Conservation (phyloP, 805 yeast species). For the Ogataea sp. region DNA sequence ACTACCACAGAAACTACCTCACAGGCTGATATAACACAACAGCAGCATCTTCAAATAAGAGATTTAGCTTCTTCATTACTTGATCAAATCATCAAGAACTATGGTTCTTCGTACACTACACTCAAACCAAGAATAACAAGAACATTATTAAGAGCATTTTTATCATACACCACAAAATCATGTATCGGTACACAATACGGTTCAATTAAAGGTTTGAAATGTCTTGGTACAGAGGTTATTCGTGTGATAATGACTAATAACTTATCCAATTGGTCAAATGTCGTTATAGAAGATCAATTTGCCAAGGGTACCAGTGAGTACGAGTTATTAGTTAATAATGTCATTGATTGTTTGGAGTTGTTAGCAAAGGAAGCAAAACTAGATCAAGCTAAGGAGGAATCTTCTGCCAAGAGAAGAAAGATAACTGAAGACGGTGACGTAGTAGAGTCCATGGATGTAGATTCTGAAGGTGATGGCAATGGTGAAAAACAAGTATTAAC, state of each 20-base stretch:
- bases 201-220: conserved; percentile 74
- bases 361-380: conserved; percentile 24
- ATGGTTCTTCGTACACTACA: conserved; percentile 81
- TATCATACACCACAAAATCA: conserved; percentile 59
- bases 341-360: conserved; percentile 47
- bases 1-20: conserved; percentile 6
- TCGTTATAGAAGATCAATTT: conserved; percentile 36
- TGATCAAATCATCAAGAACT: conserved; percentile 67
- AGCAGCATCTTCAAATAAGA: conserved; percentile 52
- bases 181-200: conserved; percentile 92
- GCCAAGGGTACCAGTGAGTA: conserved; percentile 13
- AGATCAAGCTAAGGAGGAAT: conserved; percentile 6
- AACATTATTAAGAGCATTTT: conserved; percentile 82
- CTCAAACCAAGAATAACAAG: conserved; percentile 90
- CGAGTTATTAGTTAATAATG: conserved; percentile 31
- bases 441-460: conserved; percentile 23
- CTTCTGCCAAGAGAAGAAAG: conserved; percentile 13
- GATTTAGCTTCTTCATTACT: conserved; percentile 83
- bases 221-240: conserved; percentile 81
- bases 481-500: conserved; percentile 25
- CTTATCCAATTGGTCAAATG: conserved; percentile 67
- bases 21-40: too few species aligned
- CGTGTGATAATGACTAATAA: conserved; percentile 81
- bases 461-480: too few species aligned
- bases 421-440: not conserved